Percentiles rank a stretch among this genome's conserved stretches.
Evolutionary conservation across 352 stramenopile species (phyloP).

Genomic region (Elongisporangium senticosum): DNA sequence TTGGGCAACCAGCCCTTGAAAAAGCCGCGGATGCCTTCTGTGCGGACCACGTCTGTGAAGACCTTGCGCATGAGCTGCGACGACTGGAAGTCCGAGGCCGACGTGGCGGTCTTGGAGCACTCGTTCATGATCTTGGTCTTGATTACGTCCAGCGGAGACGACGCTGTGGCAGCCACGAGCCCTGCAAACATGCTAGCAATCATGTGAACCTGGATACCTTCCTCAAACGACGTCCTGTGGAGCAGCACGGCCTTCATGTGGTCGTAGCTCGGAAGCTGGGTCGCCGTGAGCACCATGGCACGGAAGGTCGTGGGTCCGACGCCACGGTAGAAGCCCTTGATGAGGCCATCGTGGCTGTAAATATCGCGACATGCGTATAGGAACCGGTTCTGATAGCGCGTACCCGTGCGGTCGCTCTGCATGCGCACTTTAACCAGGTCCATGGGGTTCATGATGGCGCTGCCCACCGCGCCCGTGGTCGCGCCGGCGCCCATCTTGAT

Average conservation of each 20-base stretch:
- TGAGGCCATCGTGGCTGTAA: conserved; percentile 45
- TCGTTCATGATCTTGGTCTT: conserved; percentile 87
- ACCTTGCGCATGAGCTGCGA: conserved; percentile 41
- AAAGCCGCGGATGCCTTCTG: conserved; percentile 56
- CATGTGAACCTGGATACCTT: conserved; percentile 58
- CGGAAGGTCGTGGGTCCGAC: conserved; percentile 60
- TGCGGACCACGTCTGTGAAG: conserved; percentile 45
- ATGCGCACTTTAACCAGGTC: conserved; percentile 79
- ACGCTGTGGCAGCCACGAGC: conserved; percentile 58
- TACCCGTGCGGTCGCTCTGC: conserved; percentile 59
- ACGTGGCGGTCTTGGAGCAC: conserved; percentile 34
- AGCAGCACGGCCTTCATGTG: conserved; percentile 70
- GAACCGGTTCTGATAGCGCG: conserved; percentile 58
- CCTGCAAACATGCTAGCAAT: conserved; percentile 69
- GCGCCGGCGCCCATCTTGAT: conserved; percentile 66
- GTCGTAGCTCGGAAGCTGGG: conserved; percentile 77
- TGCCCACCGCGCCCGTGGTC: conserved; percentile 55
- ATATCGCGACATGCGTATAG: conserved; percentile 60
- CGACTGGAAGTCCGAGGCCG: conserved; percentile 20
- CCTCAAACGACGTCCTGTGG: conserved; percentile 38
- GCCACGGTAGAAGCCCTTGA: conserved; percentile 68
- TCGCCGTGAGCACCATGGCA: conserved; percentile 67
- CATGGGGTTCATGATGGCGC: conserved; percentile 68
- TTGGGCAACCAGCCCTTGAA: conserved; percentile 79
- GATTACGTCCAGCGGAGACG: conserved; percentile 74